These are phyloP conservation scores for Diaporthe eres DNA, from an alignment of 2,329 filamentous ascomycete genomes.

Conservation along the genomic window DNA sequence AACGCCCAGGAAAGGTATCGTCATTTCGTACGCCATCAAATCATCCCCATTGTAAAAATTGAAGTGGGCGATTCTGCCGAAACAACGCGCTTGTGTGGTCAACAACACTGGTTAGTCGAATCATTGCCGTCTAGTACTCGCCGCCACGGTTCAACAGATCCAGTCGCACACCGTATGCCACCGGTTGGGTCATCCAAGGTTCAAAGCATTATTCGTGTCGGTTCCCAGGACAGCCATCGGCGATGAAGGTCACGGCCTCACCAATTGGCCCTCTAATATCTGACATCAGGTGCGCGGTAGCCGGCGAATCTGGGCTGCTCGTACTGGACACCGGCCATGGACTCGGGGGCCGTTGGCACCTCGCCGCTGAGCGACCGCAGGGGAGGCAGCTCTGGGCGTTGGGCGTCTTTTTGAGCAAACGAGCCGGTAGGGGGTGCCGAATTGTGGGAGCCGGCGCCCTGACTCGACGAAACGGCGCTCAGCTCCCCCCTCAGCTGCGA, in stretches of 20 bases:
- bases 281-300: constrained; percentile 57
- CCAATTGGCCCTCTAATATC: constrained; percentile 42
- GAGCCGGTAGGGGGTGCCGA: constrained; percentile 44
- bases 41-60: constrained; percentile 17
- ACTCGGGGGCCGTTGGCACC: constrained; percentile 64
- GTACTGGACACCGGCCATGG: constrained; percentile 78
- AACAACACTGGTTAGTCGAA: background rate
- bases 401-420: constrained; percentile 47
- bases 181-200: background rate
- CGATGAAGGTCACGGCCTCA: background rate
- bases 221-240: background rate
- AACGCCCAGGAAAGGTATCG: constrained; percentile 16
- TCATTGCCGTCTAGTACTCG: background rate
- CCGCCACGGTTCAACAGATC: constrained; percentile 1
- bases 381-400: constrained; percentile 69
- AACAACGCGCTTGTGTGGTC: background rate
- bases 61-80: background rate
- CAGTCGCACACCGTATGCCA: background rate
- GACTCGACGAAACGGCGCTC: constrained; percentile 45
- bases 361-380: constrained; percentile 65
- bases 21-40: constrained; percentile 25
- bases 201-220: constrained; percentile 9
- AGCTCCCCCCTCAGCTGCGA: constrained; percentile 60
- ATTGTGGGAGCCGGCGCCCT: constrained; percentile 44
- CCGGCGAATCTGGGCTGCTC: constrained; percentile 64